Percentiles rank a stretch among this genome's conserved stretches.
Evolutionary conservation across 148 eudicot genomes (phyloP).

Genomic region (Rhododendron molle): DNA sequence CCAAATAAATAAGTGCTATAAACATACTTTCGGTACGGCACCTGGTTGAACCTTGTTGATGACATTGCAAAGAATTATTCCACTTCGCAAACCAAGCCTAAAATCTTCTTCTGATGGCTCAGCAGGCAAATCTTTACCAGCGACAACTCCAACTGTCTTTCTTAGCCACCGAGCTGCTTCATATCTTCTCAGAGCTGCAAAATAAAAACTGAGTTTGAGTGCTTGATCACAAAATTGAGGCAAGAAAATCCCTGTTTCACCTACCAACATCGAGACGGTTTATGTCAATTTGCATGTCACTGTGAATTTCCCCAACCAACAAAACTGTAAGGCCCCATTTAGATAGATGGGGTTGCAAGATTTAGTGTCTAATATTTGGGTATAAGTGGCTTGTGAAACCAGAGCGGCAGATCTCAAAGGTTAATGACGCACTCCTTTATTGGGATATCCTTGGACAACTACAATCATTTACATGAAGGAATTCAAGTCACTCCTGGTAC

Average conservation of each 20-base stretch:
- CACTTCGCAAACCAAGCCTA: constrained; percentile 80
- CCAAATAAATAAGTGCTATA: background rate
- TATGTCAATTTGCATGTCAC: background rate
- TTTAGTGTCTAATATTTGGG: background rate
- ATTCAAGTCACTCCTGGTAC: background rate
- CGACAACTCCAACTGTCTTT: constrained; percentile 78
- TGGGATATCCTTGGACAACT: background rate
- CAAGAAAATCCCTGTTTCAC: background rate
- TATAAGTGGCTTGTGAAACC: background rate
- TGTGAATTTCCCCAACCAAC: background rate
- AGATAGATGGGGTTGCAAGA: background rate
- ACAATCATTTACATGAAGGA: background rate
- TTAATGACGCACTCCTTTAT: background rate
- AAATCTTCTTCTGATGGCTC: constrained; percentile 93
- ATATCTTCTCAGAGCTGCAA: constrained; percentile 70
- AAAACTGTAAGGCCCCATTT: background rate
- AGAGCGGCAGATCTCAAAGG: background rate
- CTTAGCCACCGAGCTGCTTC: constrained; percentile 93
- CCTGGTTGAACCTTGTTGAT: constrained; percentile 82
- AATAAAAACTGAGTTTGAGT: background rate
- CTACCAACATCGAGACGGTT: background rate
- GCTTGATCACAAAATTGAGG: background rate
- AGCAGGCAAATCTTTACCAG: constrained; percentile 87
- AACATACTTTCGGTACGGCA: constrained; percentile 61
- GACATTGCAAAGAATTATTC: constrained; percentile 86